These are phyloP conservation scores for Ophiostoma ips DNA, from an alignment of 2,329 filamentous ascomycete species.

Conservation along the genomic window DNA sequence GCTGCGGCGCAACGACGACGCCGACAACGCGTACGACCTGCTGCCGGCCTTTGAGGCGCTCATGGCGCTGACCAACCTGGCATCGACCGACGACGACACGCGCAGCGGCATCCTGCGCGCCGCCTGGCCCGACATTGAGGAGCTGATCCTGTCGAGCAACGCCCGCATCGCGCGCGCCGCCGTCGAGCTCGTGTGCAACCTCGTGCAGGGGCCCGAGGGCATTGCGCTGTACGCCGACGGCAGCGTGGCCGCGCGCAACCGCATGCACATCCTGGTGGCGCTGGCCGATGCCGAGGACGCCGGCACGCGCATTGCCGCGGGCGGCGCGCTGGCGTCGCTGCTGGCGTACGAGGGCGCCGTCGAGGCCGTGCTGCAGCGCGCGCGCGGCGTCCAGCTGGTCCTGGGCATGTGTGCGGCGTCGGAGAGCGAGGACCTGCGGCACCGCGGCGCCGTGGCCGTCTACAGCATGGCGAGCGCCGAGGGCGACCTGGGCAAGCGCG, in stretches of 20 bases:
- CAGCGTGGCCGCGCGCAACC: conserved; percentile 48
- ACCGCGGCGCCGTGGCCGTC: conserved; percentile 62
- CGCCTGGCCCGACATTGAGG: conserved; percentile 66
- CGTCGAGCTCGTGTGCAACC: conserved; percentile 82
- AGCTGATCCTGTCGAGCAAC: conserved; percentile 67
- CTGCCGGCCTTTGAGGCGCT: conserved; percentile 82
- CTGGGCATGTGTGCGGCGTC: conserved; percentile 72
- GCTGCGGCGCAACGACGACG: conserved; percentile 35
- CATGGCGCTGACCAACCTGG: conserved; percentile 86
- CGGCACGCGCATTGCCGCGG: conserved; percentile 67
- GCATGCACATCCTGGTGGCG: conserved; percentile 73
- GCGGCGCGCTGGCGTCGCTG: conserved; percentile 75
- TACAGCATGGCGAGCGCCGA: conserved; percentile 53
- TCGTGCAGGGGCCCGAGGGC: conserved; percentile 56
- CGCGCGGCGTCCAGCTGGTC: conserved; percentile 63
- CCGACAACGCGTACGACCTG: conserved; percentile 48
- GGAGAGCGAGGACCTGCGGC: conserved; percentile 51
- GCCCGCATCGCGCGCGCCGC: conserved; percentile 65
- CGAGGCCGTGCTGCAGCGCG: conserved; percentile 52
- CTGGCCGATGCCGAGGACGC: conserved; percentile 75
- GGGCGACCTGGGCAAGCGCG: conserved; percentile 49
- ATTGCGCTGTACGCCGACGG: conserved; percentile 56
- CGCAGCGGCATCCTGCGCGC: conserved; percentile 57
- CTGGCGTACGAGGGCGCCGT: conserved; percentile 67
- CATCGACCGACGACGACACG: conserved; percentile 58